phyloP scores from a whole-genome alignment of 805 yeast genomes.

The Candida insectorum region DNA sequence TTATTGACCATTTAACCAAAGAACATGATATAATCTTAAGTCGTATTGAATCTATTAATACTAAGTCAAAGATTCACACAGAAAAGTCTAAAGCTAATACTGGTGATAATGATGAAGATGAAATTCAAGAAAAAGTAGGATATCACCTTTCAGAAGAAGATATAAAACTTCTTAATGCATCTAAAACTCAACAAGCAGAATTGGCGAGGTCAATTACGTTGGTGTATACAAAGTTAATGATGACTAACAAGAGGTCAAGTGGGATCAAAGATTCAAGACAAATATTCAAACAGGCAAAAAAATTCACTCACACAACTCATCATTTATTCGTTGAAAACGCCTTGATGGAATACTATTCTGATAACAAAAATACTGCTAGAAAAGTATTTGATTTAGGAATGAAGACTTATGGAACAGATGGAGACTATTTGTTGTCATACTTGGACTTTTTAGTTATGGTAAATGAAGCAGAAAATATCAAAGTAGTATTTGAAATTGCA shows the following conservation, averaged over 20 bases:
- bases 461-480: constrained; percentile 70
- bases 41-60: constrained; percentile 20
- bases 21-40: constrained; percentile 28
- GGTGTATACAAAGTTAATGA: constrained; percentile 68
- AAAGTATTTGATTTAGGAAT: constrained; percentile 79
- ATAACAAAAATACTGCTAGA: constrained; percentile 63
- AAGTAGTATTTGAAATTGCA: constrained; percentile 79
- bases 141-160: constrained; percentile 17
- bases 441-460: constrained; percentile 65
- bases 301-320: constrained; percentile 56
- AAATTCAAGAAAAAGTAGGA: constrained; percentile 4
- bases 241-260: constrained; percentile 60
- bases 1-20: constrained; percentile 45
- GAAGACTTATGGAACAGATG: constrained; percentile 51
- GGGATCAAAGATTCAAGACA: constrained; percentile 73
- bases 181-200: constrained; percentile 20
- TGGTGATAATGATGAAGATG: constrained; percentile 19
- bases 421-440: constrained; percentile 64
- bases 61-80: not conserved
- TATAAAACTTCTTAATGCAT: constrained; percentile 17
- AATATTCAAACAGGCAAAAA: constrained; percentile 63
- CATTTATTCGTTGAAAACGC: constrained; percentile 83
- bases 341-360: constrained; percentile 68
- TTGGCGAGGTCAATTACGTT: constrained; percentile 48
- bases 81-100: constrained; percentile 4